Base-by-base conservation (phyloP, 2,329 filamentous ascomycete genomes). In the Diaporthe aspalathi region DNA sequence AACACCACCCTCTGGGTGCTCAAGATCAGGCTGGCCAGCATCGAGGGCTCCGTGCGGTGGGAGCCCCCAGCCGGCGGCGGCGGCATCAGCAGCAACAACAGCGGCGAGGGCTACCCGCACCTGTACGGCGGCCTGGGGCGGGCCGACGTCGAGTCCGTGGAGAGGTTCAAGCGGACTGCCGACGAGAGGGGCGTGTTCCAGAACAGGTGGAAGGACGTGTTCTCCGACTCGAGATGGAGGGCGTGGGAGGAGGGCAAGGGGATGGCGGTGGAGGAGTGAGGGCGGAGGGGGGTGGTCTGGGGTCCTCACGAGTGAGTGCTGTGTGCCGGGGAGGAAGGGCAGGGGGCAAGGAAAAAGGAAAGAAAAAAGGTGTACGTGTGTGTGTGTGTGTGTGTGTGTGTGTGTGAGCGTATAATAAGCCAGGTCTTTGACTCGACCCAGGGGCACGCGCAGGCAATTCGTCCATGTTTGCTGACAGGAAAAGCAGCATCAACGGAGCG, bases 61-160 rank as follows among this genome's bases (percentile, higher is more conserved):
- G 89, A 91, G 65, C 77, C 77, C 73, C 79, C 82, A 16, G 79
- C 81, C 14, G 60, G 57, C 57, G 79, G 79, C 2, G 80, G 32
- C 7, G 3, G 22, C 22, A 27, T 8, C 1, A 80, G n/a, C n/a
- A n/a, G n/a, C n/a, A n/a, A n/a, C n/a, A 50, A 2, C 17, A 50
- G 45, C 17, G n/a, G 80, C 20, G 83, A 81, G 22, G 84, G 83
- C 68, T 91, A 88, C 74, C 86, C 89, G 67, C 90, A 91, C 76
- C 77, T 91, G 47, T 90, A 90, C 76, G 86, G 85, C 65, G 87
- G 88, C 75, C 84, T 91, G 76, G 88, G 89, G 11, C 81, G 75
- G 11, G 81, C 79, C 3, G 86, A 90, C 70, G 82, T 91, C 14
- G 82, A 84, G 47, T 83, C 82, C 16, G 79, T 82, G 5, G 78